These are phyloP conservation scores for Elsinoe arachidis DNA, from an alignment of 2,329 filamentous ascomycete genomes.

Conservation along the genomic window DNA sequence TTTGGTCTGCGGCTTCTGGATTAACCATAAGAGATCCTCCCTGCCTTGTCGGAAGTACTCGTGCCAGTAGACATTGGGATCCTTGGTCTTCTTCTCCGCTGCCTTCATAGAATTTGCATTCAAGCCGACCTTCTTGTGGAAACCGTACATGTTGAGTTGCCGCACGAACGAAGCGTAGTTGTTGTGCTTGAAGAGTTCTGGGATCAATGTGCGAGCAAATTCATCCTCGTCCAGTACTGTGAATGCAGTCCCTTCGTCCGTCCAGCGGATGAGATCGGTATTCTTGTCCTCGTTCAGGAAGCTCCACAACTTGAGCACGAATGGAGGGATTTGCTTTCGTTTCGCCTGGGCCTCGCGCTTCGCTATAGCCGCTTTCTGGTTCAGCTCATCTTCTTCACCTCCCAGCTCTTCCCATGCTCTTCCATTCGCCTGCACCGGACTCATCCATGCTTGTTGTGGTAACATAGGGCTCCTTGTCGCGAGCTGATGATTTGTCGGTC, in stretches of 20 bases:
- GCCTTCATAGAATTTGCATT: conserved; percentile 98
- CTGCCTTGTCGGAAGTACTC: conserved; percentile 91
- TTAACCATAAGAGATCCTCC: conserved; percentile 88
- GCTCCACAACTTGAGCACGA: conserved; percentile 85
- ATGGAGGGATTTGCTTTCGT: conserved; percentile 91
- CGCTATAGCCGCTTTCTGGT: conserved; percentile 68
- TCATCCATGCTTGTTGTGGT: conserved; percentile 34
- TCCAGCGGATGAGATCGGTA: conserved; percentile 93
- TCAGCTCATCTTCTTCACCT: conserved; percentile 69
- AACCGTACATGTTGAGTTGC: conserved; percentile 53
- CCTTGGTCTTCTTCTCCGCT: conserved; percentile 86
- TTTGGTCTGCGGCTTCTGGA: conserved; percentile 84
- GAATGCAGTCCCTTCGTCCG: conserved; percentile 91
- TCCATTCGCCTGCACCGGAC: conserved; percentile 32
- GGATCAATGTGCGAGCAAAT: conserved; percentile 64
- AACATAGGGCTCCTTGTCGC: conserved; percentile 28
- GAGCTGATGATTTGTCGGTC: conserved; percentile 40
- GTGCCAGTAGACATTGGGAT: conserved; percentile 95
- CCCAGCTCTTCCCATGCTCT: conserved; percentile 38
- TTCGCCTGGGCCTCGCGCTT: conserved; percentile 85
- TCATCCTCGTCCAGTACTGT: conserved; percentile 94
- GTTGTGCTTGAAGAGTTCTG: conserved; percentile 70
- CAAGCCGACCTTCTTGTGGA: conserved; percentile 53
- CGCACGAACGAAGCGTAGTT: conserved; percentile 72
- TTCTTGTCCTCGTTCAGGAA: conserved; percentile 92